Evolutionary conservation across 1,284 basidiomycete genomes (phyloP), one percentile per base, ranked within the genome.

Genomic region (Cutaneotrichosporon arboriforme): DNA sequence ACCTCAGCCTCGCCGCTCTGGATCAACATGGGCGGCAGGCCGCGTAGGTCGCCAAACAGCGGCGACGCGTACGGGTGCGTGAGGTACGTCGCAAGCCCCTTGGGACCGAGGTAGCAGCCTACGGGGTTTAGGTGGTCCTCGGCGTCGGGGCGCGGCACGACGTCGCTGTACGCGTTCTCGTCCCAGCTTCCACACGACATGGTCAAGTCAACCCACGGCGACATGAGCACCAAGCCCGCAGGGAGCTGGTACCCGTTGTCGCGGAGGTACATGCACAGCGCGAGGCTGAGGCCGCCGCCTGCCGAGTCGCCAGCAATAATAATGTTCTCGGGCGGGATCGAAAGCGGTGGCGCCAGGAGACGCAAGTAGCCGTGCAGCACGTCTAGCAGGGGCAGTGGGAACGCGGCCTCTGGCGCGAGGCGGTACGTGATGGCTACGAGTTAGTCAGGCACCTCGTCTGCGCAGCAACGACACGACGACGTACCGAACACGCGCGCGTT

Each of bases 151-250:
- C 81, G 79, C 1, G 89, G 87, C 0, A 92, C 83, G 34, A 92
- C 84, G 70, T 91, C 89, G 67, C 80, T 88, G 17, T 79, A 79
- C 15, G 87, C 84, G 71, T 97, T 97, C 50, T 88, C 88, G 49
- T 97, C 91, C 94, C 94, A 97, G 34, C 90, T 93, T 59, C 94
- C 90, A 72, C 93, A 97, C 58, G 90, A 94, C 83, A 94, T 87
- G 0, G 90, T 96, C 54, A 97, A 76, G 76, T 94, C 90, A 60
- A 93, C 89, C 92, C 92, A 97, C 2, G 92, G 92, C 26, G 87
- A 91, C 81, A 96, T 84, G 38, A 94, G 72, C 20, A 94, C 87
- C 10, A 85, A 84, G 3, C 85, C 88, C 20, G 85, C 81, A 14
- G 92, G 92, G 4, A 92, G 65, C 12, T 85, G 81, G 69, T 92